These are phyloP conservation scores for Hysterangium stoloniferum DNA, from an alignment of 768 basidiomycete genomes.

Conservation along the genomic window DNA sequence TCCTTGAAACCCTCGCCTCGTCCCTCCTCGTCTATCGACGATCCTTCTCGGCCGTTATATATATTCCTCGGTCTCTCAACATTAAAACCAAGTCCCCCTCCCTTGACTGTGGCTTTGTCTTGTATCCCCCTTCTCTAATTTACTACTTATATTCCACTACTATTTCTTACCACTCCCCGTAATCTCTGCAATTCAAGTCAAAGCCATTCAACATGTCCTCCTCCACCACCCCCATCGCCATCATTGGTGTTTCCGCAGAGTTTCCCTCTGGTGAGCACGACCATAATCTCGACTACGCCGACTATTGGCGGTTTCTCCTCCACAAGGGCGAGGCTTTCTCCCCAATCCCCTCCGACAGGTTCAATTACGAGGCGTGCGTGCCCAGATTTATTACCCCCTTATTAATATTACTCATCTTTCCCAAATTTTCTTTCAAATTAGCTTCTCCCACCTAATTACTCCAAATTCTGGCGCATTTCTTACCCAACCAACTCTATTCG, in stretches of 20 bases:
- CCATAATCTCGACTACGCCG: constrained; percentile 27
- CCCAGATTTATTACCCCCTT: background rate
- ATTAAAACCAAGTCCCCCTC: background rate
- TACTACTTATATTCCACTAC: constrained; percentile 2
- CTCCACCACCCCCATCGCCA: background rate
- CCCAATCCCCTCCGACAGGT: constrained; percentile 24
- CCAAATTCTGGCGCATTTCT: constrained; percentile 21
- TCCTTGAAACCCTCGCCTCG: background rate
- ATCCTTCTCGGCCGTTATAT: background rate
- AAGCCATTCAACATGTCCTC: background rate
- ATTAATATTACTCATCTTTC: background rate
- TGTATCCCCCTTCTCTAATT: background rate
- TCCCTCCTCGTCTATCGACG: constrained; percentile 2
- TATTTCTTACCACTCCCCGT: background rate
- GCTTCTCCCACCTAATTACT: constrained; percentile 8
- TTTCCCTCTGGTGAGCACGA: constrained; percentile 29
- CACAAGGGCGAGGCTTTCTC: constrained; percentile 26
- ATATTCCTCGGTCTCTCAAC: background rate
- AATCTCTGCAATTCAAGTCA: background rate
- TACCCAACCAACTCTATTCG: constrained; percentile 26
- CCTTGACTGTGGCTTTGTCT: background rate
- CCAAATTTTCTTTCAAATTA: background rate
- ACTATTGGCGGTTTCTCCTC: constrained; percentile 32
- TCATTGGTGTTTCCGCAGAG: constrained; percentile 29
- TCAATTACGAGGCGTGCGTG: constrained; percentile 28